phyloP scores from a whole-genome alignment of 2,329 filamentous ascomycete species.

The Hymenoscyphus infarciens region DNA sequence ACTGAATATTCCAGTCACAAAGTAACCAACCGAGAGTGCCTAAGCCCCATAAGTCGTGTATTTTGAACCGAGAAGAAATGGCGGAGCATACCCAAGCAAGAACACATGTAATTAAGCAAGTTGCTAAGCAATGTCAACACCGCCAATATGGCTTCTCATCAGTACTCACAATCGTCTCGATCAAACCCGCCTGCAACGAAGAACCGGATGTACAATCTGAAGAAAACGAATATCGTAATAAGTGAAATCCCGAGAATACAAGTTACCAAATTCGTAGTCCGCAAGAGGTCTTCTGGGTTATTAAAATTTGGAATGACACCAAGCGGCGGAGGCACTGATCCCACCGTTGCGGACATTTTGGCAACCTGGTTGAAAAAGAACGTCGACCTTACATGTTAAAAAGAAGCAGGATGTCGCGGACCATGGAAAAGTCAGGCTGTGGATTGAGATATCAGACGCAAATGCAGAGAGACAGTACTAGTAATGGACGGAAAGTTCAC shows the following conservation, averaged over 20 bases:
- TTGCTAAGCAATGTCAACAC: not conserved
- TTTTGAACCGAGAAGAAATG: not conserved
- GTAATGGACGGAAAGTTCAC: not conserved
- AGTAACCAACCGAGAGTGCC: not conserved
- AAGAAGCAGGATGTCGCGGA: not conserved
- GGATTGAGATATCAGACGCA: not conserved
- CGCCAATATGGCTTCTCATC: not conserved
- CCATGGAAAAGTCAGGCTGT: not conserved
- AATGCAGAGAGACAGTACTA: not conserved
- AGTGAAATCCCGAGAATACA: not conserved
- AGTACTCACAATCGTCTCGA: not conserved
- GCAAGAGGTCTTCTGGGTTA: not conserved
- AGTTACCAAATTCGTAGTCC: not conserved
- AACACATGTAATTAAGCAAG: not conserved
- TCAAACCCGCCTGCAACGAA: not conserved
- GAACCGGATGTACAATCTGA: not conserved
- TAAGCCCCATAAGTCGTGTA: not conserved
- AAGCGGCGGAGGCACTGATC: not conserved
- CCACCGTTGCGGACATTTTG: not conserved
- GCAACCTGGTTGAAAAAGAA: not conserved
- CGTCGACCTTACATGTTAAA: not conserved
- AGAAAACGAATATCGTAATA: not conserved
- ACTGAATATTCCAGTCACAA: not conserved
- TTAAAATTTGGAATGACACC: not conserved
- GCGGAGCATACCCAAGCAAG: not conserved